phyloP scores from a whole-genome alignment of 1,139 yeast genomes.

The Lodderomyces orthopsilosis region DNA sequence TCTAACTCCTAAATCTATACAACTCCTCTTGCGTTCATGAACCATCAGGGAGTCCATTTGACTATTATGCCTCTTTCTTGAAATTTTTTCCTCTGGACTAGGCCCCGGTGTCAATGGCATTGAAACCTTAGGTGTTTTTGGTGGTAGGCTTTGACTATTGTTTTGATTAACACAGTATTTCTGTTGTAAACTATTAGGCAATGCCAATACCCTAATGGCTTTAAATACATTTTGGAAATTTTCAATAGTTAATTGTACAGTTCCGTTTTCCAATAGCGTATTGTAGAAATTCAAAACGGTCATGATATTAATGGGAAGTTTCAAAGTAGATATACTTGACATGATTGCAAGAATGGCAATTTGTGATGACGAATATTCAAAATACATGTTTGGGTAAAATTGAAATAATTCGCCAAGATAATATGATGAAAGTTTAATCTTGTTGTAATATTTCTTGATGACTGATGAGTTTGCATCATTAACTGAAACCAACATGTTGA shows the following conservation, averaged over 20 bases:
- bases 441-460: conserved; percentile 31
- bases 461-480: conserved; percentile 20
- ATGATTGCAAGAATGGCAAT: conserved; percentile 54
- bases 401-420: conserved; percentile 65
- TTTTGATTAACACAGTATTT: conserved; percentile 1
- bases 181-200: conserved; percentile 6
- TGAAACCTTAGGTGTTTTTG: conserved; percentile 5
- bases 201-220: conserved; percentile 6
- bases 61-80: conserved; percentile 3
- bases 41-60: background rate
- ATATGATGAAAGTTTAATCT: conserved; percentile 53
- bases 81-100: conserved; percentile 4
- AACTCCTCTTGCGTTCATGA: conserved; percentile 2
- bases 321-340: conserved; percentile 25
- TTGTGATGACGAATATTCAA: conserved; percentile 53
- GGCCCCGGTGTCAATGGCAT: conserved; percentile 6
- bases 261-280: conserved; percentile 18
- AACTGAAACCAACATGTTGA: conserved; percentile 25
- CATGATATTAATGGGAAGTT: conserved; percentile 27
- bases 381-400: conserved; percentile 58
- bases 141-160: background rate
- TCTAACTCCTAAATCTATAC: conserved; percentile 4
- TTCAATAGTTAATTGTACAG: conserved; percentile 2
- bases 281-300: conserved; percentile 23
- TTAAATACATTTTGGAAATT: conserved; percentile 11